phyloP scores from a whole-genome alignment of 139 green algal species.

The Zygnema circumcarinatum region DNA sequence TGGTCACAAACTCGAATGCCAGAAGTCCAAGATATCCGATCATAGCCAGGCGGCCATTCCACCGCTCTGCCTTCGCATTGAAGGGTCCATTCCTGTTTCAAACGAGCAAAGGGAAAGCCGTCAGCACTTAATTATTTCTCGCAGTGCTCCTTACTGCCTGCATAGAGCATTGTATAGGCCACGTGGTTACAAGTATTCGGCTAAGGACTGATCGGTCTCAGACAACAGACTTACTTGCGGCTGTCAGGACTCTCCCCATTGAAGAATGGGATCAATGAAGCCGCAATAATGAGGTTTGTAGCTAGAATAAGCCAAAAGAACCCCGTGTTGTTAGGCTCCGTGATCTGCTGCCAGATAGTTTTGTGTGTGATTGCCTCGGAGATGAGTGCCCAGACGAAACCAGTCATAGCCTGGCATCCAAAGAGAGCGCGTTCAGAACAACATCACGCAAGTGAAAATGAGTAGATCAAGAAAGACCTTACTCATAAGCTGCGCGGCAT shows the following conservation, averaged over 20 bases:
- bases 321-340: conserved; percentile 1
- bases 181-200: no score
- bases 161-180: no score
- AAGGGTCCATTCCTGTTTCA: conserved; percentile 57
- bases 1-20: conserved; percentile 48
- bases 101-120: no score
- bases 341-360: conserved; percentile 44
- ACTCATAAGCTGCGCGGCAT: no score
- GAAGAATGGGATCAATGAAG: conserved; percentile 56
- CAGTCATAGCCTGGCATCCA: conserved; percentile 61
- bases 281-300: conserved; percentile 44
- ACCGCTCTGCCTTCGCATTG: conserved; percentile 57
- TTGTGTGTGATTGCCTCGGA: conserved; percentile 50
- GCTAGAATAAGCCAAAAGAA: conserved; percentile 47
- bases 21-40: conserved; percentile 54
- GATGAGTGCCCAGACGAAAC: conserved; percentile 13
- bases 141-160: not conserved
- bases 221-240: conserved; percentile 28
- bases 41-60: conserved; percentile 67
- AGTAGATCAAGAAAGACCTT: not conserved
- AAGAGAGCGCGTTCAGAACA: not conserved
- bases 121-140: not conserved
- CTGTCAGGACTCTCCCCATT: conserved; percentile 57
- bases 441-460: not conserved
- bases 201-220: no score